phyloP scores from a whole-genome alignment of 2,329 filamentous ascomycete species.

The Elsinoe perseae region DNA sequence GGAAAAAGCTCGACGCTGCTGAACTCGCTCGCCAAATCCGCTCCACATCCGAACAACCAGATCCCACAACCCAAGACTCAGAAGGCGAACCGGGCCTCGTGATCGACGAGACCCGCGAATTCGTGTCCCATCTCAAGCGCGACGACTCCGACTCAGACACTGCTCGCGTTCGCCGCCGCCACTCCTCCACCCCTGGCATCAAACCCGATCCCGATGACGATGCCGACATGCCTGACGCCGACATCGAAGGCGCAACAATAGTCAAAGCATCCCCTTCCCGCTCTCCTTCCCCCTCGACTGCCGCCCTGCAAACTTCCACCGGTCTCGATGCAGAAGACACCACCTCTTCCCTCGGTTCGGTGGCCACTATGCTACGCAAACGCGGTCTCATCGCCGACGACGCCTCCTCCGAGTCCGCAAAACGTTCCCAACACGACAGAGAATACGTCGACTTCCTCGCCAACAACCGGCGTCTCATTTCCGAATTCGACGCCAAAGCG shows the following conservation, averaged over 20 bases:
- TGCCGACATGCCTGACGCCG: slow-evolving; percentile 27
- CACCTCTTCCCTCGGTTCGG: slow-evolving; percentile 63
- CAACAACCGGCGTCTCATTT: slow-evolving; percentile 68
- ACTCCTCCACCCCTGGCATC: slow-evolving; percentile 31
- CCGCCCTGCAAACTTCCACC: slow-evolving; percentile 50
- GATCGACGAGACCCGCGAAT: slow-evolving; percentile 94
- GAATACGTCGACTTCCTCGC: slow-evolving; percentile 70
- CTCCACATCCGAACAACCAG: slow-evolving; percentile 56
- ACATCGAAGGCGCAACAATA: slow-evolving; percentile 37
- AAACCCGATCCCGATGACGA: slow-evolving; percentile 46
- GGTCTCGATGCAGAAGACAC: slow-evolving; percentile 81
- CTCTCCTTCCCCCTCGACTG: slow-evolving; percentile 31
- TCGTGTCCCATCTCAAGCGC: slow-evolving; percentile 76
- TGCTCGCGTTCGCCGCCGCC: slow-evolving; percentile 22
- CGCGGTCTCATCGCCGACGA: slow-evolving; percentile 68
- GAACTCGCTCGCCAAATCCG: slow-evolving; percentile 75
- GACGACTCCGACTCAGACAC: slow-evolving; percentile 43
- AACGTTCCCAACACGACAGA: slow-evolving; percentile 50
- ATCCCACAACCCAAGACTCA: slow-evolving; percentile 48
- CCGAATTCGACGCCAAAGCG: slow-evolving; percentile 71
- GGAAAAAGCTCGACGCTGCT: slow-evolving; percentile 77
- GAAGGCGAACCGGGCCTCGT: slow-evolving; percentile 61
- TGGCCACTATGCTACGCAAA: slow-evolving; percentile 75
- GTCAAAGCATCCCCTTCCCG: slow-evolving; percentile 39
- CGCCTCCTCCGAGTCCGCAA: slow-evolving; percentile 42